These are phyloP conservation scores for Anisodus acutangulus DNA, from an alignment of 257 asterid species.

Conservation along the genomic window DNA sequence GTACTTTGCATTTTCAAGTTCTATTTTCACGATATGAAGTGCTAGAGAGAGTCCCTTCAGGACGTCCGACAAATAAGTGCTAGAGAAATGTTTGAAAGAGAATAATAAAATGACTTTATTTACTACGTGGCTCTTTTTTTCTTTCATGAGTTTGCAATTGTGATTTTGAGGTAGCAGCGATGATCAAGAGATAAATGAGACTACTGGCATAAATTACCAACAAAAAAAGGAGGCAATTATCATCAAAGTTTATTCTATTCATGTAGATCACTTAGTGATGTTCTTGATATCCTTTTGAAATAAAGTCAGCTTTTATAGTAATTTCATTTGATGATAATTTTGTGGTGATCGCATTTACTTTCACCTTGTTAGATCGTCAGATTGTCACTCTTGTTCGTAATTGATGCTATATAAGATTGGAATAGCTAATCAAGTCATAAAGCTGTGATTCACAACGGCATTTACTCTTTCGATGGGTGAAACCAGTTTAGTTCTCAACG, in stretches of 20 bases:
- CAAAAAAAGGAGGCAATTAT: not conserved
- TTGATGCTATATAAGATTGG: not conserved
- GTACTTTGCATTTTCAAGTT: slow-evolving; percentile 20
- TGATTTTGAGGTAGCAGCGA: not conserved
- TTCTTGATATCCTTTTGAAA: not conserved
- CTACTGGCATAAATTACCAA: not conserved
- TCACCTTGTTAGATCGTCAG: slow-evolving; percentile 10
- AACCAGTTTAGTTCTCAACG: not conserved
- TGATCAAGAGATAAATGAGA: slow-evolving; percentile 19
- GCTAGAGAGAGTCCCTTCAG: too few relatives aligned
- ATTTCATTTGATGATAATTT: not conserved
- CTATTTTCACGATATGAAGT: not conserved
- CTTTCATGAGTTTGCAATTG: not conserved
- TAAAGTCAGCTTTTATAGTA: not conserved
- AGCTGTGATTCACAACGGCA: not conserved
- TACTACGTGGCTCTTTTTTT: not conserved
- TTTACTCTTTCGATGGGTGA: not conserved
- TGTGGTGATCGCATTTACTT: not conserved
- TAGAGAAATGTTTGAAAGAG: slow-evolving; percentile 10
- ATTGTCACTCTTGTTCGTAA: not conserved
- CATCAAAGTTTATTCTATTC: not conserved
- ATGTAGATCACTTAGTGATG: not conserved
- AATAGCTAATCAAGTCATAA: slow-evolving; percentile 17
- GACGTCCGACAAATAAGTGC: too few relatives aligned
- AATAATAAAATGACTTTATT: not conserved